Conservation (phyloP, 306 rosid genomes). For the Cucurbita ficifolia region DNA sequence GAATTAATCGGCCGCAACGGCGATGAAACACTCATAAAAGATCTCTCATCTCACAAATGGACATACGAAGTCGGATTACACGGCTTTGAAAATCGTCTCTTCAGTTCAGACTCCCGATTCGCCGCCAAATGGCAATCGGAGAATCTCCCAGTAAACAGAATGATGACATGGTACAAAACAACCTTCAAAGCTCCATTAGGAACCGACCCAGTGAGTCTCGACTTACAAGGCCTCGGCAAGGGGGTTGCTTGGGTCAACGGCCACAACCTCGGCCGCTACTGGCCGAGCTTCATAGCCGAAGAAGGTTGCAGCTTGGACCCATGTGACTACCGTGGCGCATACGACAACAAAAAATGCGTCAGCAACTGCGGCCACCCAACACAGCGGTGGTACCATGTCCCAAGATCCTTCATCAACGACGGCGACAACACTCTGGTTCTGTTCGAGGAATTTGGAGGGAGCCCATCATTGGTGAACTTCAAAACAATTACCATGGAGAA, state of each 20-base stretch:
- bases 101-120: constrained; percentile 5
- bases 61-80: constrained; percentile 24
- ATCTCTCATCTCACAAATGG: constrained; percentile 35
- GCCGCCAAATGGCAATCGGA: constrained; percentile 20
- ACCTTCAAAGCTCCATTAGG: constrained; percentile 47
- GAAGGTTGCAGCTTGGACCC: constrained; percentile 27
- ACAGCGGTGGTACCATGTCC: constrained; percentile 49
- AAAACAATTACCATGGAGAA: constrained; percentile 13
- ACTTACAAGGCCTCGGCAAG: constrained; percentile 30
- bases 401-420: constrained; percentile 22
- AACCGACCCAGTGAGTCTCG: constrained; percentile 22
- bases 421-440: constrained; percentile 27
- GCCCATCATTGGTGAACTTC: constrained; percentile 26
- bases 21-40: constrained; percentile 29
- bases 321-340: constrained; percentile 40
- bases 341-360: constrained; percentile 22
- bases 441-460: constrained; percentile 48
- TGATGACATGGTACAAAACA: constrained; percentile 50
- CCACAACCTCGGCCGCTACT: constrained; percentile 20
- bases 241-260: constrained; percentile 55
- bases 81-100: constrained; percentile 19
- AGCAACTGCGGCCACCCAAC: constrained; percentile 38
- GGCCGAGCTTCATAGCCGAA: constrained; percentile 29
- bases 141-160: constrained; percentile 14
- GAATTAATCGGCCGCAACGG: constrained; percentile 17